These are phyloP conservation scores for Crithidia mellificae DNA, from an alignment of 208 protist species.

Conservation along the genomic window DNA sequence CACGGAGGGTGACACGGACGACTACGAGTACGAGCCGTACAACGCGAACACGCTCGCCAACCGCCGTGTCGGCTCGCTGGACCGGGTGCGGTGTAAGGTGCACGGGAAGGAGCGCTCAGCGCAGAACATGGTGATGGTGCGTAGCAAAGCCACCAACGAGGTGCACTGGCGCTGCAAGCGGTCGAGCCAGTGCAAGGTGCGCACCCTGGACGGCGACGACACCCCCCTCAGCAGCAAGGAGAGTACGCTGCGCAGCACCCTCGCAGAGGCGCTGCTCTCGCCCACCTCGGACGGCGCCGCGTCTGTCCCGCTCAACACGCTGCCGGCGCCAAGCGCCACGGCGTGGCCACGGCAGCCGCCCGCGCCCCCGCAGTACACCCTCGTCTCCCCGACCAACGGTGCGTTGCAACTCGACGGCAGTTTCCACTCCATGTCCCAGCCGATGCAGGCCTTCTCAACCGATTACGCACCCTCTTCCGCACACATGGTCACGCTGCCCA, in stretches of 20 bases:
- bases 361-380: slow-evolving; percentile 20
- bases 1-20: slow-evolving; percentile 4
- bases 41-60: slow-evolving; percentile 31
- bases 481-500: slow-evolving; percentile 10
- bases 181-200: slow-evolving; percentile 33
- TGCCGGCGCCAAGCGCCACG: background rate
- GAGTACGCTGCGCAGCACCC: slow-evolving; percentile 16
- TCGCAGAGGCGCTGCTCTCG: slow-evolving; percentile 7
- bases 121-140: slow-evolving; percentile 44
- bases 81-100: slow-evolving; percentile 32
- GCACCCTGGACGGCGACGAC: slow-evolving; percentile 14
- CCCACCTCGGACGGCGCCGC: background rate
- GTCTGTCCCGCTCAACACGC: background rate
- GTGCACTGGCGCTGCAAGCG: slow-evolving; percentile 41
- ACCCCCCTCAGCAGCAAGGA: slow-evolving; percentile 20
- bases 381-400: slow-evolving; percentile 9
- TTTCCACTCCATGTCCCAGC: slow-evolving; percentile 11
- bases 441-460: background rate
- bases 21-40: slow-evolving; percentile 38
- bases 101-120: slow-evolving; percentile 39
- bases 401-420: slow-evolving; percentile 1
- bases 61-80: slow-evolving; percentile 32
- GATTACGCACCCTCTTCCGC: background rate
- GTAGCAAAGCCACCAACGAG: slow-evolving; percentile 25
- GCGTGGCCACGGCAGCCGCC: background rate